Base-by-base conservation (phyloP, 2,329 filamentous ascomycete genomes). In the Fonsecaea pedrosoi region DNA sequence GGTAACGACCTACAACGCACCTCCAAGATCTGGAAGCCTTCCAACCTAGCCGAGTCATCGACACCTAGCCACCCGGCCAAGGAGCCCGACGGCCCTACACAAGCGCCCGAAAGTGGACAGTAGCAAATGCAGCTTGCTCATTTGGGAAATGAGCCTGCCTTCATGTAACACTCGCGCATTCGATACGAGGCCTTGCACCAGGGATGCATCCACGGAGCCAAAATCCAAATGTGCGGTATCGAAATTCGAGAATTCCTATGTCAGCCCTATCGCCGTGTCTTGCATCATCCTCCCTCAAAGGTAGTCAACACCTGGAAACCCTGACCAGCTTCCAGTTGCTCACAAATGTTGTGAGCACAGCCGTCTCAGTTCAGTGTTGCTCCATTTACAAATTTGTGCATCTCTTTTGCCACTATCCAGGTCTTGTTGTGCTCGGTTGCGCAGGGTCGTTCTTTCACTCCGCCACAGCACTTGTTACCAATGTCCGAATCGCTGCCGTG, bases 41-140 rank as follows among this genome's bases (percentile, higher is more conserved):
- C 45, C 21, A 50, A 2, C 45, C 18, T 50, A 9, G 18, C 21
- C 45, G 45, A 25, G 8, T 25, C 10, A 25, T 12, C 4, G 18
- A 21, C 25, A 25, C 25, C 25, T 25, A 2, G 25, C 25, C 45
- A 30, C 2, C 45, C 40, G 7, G 40, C 40, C 40, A 45, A n/a
- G n/a, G n/a, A 25, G 2, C 21, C 45, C 25, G 45, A 50, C 18
- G 45, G 25, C 25, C 18, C 45, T 25, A 18, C 18, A 50, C 45
- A 50, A 50, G 45, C 45, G 45, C 45, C 45, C 45, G 45, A 50
- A 50, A 10, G 18, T 9, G 18, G 18, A 50, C 45, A 21, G 45
- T 21, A 25, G 18, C 18, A 21, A 30, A 50, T 50, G 45, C 45
- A 50, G 21, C 45, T 50, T 50, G 45, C 45, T 50, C 45, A 9